Percentiles rank a stretch among this genome's conserved stretches.
phyloP scores from a whole-genome alignment of 805 yeast species.

The Kodamaea jinghongensis region DNA sequence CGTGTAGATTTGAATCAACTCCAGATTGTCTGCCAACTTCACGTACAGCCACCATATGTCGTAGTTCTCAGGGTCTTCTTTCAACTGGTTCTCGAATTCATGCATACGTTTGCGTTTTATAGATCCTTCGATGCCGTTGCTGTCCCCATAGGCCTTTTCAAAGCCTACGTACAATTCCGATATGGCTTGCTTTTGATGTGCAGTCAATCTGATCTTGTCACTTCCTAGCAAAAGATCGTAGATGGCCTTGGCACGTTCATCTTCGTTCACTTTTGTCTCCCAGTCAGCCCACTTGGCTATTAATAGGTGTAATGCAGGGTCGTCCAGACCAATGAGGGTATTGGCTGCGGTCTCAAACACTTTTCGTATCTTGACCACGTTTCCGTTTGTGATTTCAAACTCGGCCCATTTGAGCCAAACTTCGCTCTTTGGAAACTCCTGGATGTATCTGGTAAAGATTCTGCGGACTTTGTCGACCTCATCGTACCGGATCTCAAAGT shows the following conservation, averaged over 20 bases:
- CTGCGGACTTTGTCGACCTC: conserved; percentile 54
- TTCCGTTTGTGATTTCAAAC: conserved; percentile 51
- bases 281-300: conserved; percentile 63
- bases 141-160: conserved; percentile 63
- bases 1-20: conserved; percentile 30
- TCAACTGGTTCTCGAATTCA: conserved; percentile 50
- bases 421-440: conserved; percentile 44
- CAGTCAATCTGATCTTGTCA: conserved; percentile 21
- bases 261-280: conserved; percentile 61
- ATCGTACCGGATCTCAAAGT: conserved; percentile 67
- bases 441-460: conserved; percentile 52
- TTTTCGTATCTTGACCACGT: conserved; percentile 52
- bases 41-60: conserved; percentile 84
- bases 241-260: conserved; percentile 61
- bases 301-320: conserved; percentile 29
- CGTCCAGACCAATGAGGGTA: conserved; percentile 29
- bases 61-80: conserved; percentile 52
- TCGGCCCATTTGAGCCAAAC: conserved; percentile 77
- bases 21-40: conserved; percentile 43
- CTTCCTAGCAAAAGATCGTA: conserved; percentile 48
- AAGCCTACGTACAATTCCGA: conserved; percentile 46
- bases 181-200: conserved; percentile 34
- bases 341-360: conserved; percentile 71
- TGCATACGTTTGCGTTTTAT: conserved; percentile 53
- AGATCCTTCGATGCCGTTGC: conserved; percentile 50